These are phyloP conservation scores for Cyclotella kingstonii DNA, from an alignment of 108 stramenopile species.

Conservation along the genomic window DNA sequence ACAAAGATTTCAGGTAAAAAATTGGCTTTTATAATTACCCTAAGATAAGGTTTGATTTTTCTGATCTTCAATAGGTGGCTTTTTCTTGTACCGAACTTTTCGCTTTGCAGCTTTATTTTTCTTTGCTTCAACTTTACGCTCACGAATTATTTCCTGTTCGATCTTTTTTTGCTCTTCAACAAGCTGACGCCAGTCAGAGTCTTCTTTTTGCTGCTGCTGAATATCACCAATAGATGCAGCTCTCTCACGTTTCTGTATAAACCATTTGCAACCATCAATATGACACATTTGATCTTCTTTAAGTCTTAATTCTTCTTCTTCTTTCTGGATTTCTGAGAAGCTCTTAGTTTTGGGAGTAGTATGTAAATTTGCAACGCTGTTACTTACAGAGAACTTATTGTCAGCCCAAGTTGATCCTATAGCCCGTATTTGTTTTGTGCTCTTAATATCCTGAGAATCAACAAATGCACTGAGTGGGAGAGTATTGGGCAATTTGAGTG, in stretches of 20 bases:
- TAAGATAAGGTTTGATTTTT: background rate
- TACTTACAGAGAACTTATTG: slow-evolving; percentile 1
- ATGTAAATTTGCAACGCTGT: background rate
- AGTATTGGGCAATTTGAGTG: too few species aligned
- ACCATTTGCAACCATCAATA: slow-evolving; percentile 60
- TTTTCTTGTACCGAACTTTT: slow-evolving; percentile 10
- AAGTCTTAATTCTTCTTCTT: slow-evolving; percentile 55
- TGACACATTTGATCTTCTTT: slow-evolving; percentile 53
- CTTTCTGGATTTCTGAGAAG: slow-evolving; percentile 68
- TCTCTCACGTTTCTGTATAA: slow-evolving; percentile 67
- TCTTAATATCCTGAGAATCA: slow-evolving; percentile 1
- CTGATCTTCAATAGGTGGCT: background rate
- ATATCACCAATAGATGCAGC: slow-evolving; percentile 76
- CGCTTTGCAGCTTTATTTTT: slow-evolving; percentile 23
- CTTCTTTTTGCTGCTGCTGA: slow-evolving; percentile 52
- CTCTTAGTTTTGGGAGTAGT: slow-evolving; percentile 16
- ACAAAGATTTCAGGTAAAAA: slow-evolving; percentile 3
- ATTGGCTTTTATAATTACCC: too few species aligned
- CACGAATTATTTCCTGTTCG: slow-evolving; percentile 59
- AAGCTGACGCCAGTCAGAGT: slow-evolving; percentile 47
- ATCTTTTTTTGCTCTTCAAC: slow-evolving; percentile 74
- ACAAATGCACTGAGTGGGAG: slow-evolving; percentile 30
- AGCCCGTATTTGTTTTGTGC: slow-evolving; percentile 10
- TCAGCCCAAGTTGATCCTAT: slow-evolving; percentile 17
- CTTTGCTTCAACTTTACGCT: slow-evolving; percentile 34